Percentiles rank a stretch among this genome's conserved stretches.
Conservation (phyloP, 495 filamentous ascomycete genomes). For the Penicillium cosmopolitanum region DNA sequence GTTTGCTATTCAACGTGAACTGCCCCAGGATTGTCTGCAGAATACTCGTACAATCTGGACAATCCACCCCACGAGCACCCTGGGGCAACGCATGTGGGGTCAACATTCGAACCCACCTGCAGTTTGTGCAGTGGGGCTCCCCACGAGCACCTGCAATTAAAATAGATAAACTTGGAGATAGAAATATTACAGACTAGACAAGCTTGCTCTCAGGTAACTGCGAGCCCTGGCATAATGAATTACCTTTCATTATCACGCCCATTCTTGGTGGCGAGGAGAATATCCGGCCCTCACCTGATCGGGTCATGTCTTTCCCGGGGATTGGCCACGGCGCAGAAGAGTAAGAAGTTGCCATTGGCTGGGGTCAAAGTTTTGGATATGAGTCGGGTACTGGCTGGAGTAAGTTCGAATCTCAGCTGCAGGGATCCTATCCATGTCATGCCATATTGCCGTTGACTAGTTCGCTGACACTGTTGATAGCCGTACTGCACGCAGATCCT, state of each 20-base stretch:
- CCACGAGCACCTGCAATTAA: constrained; percentile 7
- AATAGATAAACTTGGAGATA: neutral
- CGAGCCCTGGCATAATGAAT: neutral
- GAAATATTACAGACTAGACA: too few species aligned
- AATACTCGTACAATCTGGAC: too few species aligned
- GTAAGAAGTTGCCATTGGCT: constrained; percentile 24
- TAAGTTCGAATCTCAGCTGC: neutral
- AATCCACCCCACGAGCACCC: neutral
- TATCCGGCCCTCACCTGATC: neutral
- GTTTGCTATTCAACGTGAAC: too few species aligned
- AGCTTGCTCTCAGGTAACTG: too few species aligned
- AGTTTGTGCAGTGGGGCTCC: constrained; percentile 3
- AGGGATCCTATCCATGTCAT: too few species aligned
- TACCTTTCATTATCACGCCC: neutral
- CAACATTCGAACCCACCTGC: constrained; percentile 11
- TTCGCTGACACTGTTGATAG: constrained; percentile 46
- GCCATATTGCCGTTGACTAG: neutral
- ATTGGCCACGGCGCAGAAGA: constrained; percentile 10
- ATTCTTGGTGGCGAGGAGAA: neutral
- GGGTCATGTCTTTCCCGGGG: constrained; percentile 12
- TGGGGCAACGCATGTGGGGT: constrained; percentile 11
- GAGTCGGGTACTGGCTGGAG: constrained; percentile 28
- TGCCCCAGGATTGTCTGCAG: too few species aligned
- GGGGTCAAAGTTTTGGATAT: constrained; percentile 26
- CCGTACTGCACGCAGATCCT: constrained; percentile 98